These are phyloP conservation scores for Yamadazyma olivae DNA, from an alignment of 805 yeast species.

Conservation along the genomic window DNA sequence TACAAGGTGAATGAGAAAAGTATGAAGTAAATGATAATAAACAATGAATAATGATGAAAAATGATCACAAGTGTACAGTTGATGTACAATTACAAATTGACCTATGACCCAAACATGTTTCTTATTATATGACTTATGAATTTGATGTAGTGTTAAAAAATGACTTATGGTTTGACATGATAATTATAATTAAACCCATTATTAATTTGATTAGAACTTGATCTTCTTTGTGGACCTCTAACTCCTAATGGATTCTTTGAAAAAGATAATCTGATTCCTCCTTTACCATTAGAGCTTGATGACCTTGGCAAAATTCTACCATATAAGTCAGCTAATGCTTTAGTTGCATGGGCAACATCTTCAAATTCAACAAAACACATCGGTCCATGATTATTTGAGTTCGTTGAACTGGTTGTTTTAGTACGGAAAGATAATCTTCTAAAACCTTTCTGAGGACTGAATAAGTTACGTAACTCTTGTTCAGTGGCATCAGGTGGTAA, in stretches of 20 bases:
- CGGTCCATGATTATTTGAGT: slow-evolving; percentile 72
- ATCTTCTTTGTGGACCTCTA: slow-evolving; percentile 60
- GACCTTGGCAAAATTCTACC: slow-evolving; percentile 84
- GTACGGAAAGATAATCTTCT: slow-evolving; percentile 90
- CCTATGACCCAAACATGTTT: too few relatives aligned
- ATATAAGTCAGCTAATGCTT: slow-evolving; percentile 89
- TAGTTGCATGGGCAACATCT: slow-evolving; percentile 89
- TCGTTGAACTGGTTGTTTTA: slow-evolving; percentile 25
- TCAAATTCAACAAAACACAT: slow-evolving; percentile 99
- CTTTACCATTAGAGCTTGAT: slow-evolving; percentile 70
- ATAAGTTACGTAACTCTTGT: slow-evolving; percentile 81
- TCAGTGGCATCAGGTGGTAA: slow-evolving; percentile 97
- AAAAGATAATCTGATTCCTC: slow-evolving; percentile 91
- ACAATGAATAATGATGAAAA: too few relatives aligned
- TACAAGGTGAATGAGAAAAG: slow-evolving; percentile 2
- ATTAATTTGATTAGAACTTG: slow-evolving; percentile 17
- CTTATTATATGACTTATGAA: too few relatives aligned
- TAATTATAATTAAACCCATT: slow-evolving; percentile 15
- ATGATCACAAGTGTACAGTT: too few relatives aligned
- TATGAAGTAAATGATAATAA: slow-evolving; percentile 2
- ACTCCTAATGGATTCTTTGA: slow-evolving; percentile 97
- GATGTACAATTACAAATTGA: too few relatives aligned
- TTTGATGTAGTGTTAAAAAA: too few relatives aligned
- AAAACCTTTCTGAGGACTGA: slow-evolving; percentile 88
- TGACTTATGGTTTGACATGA: slow-evolving; percentile 10